Conservation (phyloP, 495 filamentous ascomycete species). For the Parathielavia hyrcaniae region DNA sequence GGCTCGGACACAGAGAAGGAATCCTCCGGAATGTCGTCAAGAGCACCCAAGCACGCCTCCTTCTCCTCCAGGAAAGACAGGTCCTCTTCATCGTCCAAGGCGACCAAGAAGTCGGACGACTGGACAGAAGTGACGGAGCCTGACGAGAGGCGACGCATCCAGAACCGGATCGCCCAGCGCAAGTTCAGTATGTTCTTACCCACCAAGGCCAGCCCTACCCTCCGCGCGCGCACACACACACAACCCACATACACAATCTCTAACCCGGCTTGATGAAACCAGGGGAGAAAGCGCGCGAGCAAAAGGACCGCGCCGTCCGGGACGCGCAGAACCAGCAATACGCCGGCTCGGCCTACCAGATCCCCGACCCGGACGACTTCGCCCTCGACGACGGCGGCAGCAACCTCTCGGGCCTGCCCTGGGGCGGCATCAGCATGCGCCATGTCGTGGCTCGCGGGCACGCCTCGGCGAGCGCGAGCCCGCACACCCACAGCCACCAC, state of each 20-base stretch:
- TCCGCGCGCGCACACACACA: slow-evolving; percentile 11
- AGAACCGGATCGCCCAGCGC: slow-evolving; percentile 55
- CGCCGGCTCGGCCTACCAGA: slow-evolving; percentile 51
- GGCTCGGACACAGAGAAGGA: slow-evolving; percentile 34
- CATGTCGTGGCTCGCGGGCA: slow-evolving; percentile 51
- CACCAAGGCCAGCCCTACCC: background rate
- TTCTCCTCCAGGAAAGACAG: slow-evolving; percentile 33
- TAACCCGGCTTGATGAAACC: background rate
- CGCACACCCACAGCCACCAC: slow-evolving; percentile 13
- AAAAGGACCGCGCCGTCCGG: slow-evolving; percentile 52
- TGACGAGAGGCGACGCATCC: slow-evolving; percentile 54
- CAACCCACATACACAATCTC: background rate
- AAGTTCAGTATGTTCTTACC: slow-evolving; percentile 49
- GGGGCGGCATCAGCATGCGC: slow-evolving; percentile 54
- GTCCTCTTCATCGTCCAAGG: slow-evolving; percentile 26
- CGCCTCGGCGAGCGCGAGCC: slow-evolving; percentile 33
- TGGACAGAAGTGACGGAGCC: slow-evolving; percentile 56
- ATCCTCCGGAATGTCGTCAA: slow-evolving; percentile 32
- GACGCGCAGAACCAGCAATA: slow-evolving; percentile 51
- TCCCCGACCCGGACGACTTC: slow-evolving; percentile 44
- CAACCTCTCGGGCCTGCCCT: slow-evolving; percentile 55
- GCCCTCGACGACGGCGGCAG: slow-evolving; percentile 41
- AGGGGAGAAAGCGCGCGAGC: slow-evolving; percentile 56
- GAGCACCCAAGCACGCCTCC: slow-evolving; percentile 30
- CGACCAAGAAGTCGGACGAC: slow-evolving; percentile 44